phyloP scores from a whole-genome alignment of 2,329 filamentous ascomycete species.

The Exophiala phaeomuriformis region DNA sequence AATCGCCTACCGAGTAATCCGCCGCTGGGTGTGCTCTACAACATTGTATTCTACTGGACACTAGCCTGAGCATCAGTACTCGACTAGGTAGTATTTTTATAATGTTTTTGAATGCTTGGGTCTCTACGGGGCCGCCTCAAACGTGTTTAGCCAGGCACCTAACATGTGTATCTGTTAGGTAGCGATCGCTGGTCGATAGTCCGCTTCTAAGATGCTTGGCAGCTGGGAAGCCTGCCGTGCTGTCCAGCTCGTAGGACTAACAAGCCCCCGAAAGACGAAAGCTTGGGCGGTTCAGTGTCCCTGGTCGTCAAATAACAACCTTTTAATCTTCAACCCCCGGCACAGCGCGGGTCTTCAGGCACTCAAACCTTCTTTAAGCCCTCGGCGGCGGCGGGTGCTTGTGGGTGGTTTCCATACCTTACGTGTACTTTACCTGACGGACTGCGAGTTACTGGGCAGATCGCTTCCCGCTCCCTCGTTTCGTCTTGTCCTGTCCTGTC shows the following conservation, averaged over 20 bases:
- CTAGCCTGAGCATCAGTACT: no score
- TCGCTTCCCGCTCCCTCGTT: slow-evolving; percentile 7
- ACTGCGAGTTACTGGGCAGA: not conserved
- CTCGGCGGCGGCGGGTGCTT: not conserved
- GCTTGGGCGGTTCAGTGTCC: not conserved
- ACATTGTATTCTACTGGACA: no score
- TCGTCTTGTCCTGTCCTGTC: not conserved
- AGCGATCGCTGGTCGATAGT: not conserved
- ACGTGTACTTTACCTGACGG: not conserved
- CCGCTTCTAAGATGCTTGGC: not conserved
- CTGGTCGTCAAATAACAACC: not conserved
- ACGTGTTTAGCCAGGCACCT: no score
- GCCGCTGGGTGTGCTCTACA: no score
- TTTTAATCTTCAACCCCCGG: not conserved
- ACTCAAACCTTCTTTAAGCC: not conserved
- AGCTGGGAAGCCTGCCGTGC: not conserved
- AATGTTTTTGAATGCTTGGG: no score
- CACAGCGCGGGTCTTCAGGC: not conserved
- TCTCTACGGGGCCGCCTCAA: no score
- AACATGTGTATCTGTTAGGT: no score
- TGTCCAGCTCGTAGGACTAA: not conserved
- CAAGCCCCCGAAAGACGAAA: not conserved
- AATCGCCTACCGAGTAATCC: no score
- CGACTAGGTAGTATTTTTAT: no score
- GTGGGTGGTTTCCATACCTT: not conserved